These are phyloP conservation scores for Polyplosphaeria fusca DNA, from an alignment of 495 filamentous ascomycete genomes.

Conservation along the genomic window DNA sequence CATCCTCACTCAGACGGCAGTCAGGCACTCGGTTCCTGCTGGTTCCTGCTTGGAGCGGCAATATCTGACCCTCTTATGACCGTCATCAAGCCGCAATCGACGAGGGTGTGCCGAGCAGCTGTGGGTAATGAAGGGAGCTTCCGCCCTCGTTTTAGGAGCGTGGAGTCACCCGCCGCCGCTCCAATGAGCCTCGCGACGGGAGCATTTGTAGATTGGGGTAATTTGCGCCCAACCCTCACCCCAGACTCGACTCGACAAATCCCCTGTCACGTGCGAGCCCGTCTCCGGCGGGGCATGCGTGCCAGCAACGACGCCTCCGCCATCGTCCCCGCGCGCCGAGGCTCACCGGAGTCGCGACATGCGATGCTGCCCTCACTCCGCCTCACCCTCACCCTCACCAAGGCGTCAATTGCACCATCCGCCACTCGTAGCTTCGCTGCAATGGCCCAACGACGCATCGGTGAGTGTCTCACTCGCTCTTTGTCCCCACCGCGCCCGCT, in stretches of 20 bases:
- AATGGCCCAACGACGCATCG: slow-evolving; percentile 26
- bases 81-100: background rate
- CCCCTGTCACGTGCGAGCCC: too few species aligned
- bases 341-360: too few species aligned
- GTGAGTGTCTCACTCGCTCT: slow-evolving; percentile 16
- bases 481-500: slow-evolving; percentile 11
- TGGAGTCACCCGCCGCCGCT: background rate
- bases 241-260: background rate
- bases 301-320: too few species aligned
- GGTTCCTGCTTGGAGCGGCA: background rate
- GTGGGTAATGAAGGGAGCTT: background rate
- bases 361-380: too few species aligned
- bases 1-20: background rate
- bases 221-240: background rate
- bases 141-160: background rate
- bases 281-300: too few species aligned
- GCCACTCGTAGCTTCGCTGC: background rate
- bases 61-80: background rate
- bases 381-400: too few species aligned
- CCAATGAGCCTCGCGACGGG: background rate
- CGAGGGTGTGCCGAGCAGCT: too few species aligned
- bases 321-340: too few species aligned
- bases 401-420: background rate
- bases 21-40: background rate
- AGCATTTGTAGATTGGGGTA: slow-evolving; percentile 7